Evolutionary conservation across 164 flowering plant genomes (phyloP).

Genomic region (Nymphaea colorata): DNA sequence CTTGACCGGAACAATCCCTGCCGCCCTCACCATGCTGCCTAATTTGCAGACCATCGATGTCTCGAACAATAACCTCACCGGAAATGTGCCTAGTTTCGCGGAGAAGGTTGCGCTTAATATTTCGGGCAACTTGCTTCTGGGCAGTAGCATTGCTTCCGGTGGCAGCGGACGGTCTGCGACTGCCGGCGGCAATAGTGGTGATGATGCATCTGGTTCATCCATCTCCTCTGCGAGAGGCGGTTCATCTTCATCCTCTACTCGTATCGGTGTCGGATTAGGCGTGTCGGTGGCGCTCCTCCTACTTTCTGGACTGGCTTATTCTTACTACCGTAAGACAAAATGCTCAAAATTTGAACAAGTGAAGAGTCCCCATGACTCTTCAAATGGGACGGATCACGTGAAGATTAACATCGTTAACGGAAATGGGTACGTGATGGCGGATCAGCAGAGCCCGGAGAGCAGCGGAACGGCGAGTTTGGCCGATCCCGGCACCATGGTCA

Average conservation of each 20-base stretch:
- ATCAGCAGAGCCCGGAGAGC: constrained; percentile 17
- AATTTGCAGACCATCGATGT: constrained; percentile 36
- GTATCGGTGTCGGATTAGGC: neutral
- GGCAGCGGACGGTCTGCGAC: constrained; percentile 2
- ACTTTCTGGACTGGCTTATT: constrained; percentile 1
- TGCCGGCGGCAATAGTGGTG: neutral
- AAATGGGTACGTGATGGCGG: constrained; percentile 15
- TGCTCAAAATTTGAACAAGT: constrained; percentile 5
- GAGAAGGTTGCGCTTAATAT: constrained; percentile 16
- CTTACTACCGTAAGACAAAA: constrained; percentile 6
- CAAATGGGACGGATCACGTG: constrained; percentile 9
- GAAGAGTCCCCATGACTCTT: constrained; percentile 1
- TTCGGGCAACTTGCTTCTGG: constrained; percentile 29
- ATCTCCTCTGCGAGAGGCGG: neutral
- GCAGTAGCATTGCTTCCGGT: constrained; percentile 9
- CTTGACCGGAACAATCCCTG: constrained; percentile 39
- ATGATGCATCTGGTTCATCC: neutral
- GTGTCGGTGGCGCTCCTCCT: neutral
- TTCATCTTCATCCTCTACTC: neutral
- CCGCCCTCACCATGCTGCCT: constrained; percentile 19
- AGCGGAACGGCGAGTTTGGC: constrained; percentile 9
- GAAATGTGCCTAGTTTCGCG: constrained; percentile 25
- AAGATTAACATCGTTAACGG: constrained; percentile 9
- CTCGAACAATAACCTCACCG: constrained; percentile 45
- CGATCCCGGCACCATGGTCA: constrained; percentile 28